Base-by-base conservation (phyloP, 768 basidiomycete genomes). In the Mycena epipterygia region DNA sequence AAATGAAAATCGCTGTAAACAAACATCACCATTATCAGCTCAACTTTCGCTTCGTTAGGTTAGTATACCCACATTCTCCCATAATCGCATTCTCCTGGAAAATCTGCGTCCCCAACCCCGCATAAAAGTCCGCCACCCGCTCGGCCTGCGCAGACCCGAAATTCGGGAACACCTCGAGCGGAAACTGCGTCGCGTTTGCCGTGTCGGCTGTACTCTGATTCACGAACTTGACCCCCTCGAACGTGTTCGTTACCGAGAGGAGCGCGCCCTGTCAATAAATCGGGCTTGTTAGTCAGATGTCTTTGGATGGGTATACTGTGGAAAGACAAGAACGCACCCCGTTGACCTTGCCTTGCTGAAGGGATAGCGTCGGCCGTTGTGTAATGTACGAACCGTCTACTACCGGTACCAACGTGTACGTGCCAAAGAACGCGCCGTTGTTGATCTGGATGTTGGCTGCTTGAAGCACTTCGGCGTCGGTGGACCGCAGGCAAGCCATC, bases 371-470 rank as follows among this genome's bases (percentile, higher is more conserved):
- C 9, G 81, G 81, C 33, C 74, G 74, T 48, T 82, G 79, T 4
- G 73, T n/a, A n/a, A 82, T 82, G 55, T 79, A 78, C 1, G 68
- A 67, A 7, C 76, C 81, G 35, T 82, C 81, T 4, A 82, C 72
- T 14, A 82, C 78, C 0, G 81, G 79, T 23, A 72, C 66, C 21
- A 79, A 79, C 33, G 55, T 37, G 42, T 25, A 78, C 11, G 74
- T 76, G 0, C 75, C 77, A 46, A n/a, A 76, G 69, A 81, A 81
- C 5, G 44, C 76, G 58, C 71, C 63, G 6, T 0, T 5, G 3
- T 67, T 66, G 30, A 80, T 27, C 11, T 73, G 4, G n/a, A 32
- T 30, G 70, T 81, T 80, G n/a, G 64, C 67, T 17, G 59, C 49
- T 59, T 78, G 68, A 2, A 82, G 75, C 5, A 42, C 60, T 2